Conservation (phyloP, 2,329 filamentous ascomycete species). For the Aspergillus ochraceus region DNA sequence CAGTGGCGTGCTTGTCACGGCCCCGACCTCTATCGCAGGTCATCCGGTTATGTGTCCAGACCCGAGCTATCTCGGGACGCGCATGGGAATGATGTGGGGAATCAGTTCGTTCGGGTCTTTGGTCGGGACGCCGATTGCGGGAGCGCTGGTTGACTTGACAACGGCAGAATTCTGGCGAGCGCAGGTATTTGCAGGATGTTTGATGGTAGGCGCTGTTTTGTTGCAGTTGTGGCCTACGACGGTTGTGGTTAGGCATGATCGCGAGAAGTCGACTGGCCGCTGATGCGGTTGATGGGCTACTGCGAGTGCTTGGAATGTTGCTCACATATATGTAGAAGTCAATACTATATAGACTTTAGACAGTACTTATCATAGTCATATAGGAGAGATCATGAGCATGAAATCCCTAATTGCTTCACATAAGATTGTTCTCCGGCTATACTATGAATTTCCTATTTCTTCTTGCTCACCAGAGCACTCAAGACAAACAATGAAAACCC, state of each 20-base stretch:
- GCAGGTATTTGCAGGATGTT: conserved; percentile 34
- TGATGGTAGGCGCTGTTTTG: conserved; percentile 30
- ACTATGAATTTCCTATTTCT: too few relatives aligned
- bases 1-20: conserved; percentile 32
- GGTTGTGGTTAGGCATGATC: conserved; percentile 24
- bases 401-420: too few relatives aligned
- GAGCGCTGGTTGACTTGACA: conserved; percentile 29
- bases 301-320: background rate
- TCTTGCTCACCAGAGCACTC: too few relatives aligned
- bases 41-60: conserved; percentile 30
- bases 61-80: conserved; percentile 27
- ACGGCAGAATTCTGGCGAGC: conserved; percentile 26
- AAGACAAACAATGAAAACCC: too few relatives aligned
- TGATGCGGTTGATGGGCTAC: background rate
- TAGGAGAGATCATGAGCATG: too few relatives aligned
- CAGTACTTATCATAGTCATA: too few relatives aligned
- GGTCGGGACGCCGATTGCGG: conserved; percentile 33
- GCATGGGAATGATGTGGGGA: conserved; percentile 37
- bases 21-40: conserved; percentile 29
- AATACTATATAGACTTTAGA: too few relatives aligned
- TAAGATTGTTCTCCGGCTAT: too few relatives aligned
- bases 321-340: background rate
- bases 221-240: conserved; percentile 30
- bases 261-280: background rate
- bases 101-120: conserved; percentile 34